A percentile compares a stretch with the other conserved stretches of the same genome.
Evolutionary conservation across 768 basidiomycete species (phyloP).

Genomic region (Brasilioporus rufonigricans): DNA sequence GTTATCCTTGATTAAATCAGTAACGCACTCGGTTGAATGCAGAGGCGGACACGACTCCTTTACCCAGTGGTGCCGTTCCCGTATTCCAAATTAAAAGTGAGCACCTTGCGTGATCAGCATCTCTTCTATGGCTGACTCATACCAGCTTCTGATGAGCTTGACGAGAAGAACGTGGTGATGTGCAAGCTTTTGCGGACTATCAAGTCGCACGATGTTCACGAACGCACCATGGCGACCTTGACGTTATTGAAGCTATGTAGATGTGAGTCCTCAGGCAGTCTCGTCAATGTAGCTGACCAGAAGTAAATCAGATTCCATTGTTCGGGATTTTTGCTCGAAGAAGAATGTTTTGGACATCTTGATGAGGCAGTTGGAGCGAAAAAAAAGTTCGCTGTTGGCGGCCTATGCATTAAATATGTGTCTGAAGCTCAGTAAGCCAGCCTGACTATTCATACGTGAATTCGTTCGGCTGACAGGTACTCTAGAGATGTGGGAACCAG

Average conservation of each 20-base stretch:
- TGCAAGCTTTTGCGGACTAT: neutral
- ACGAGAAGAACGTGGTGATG: neutral
- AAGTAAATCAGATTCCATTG: neutral
- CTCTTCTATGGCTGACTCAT: neutral
- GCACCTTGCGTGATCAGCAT: neutral
- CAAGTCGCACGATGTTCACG: neutral
- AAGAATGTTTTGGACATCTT: neutral
- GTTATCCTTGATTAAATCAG: neutral
- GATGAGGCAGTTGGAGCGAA: neutral
- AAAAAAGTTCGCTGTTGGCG: slow-evolving; percentile 5
- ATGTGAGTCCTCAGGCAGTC: neutral
- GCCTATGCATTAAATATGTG: slow-evolving; percentile 7
- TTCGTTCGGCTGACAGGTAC: neutral
- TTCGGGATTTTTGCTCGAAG: neutral
- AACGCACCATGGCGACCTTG: slow-evolving; percentile 5
- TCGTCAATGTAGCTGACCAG: neutral
- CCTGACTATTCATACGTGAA: neutral
- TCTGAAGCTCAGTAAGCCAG: neutral
- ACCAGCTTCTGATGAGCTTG: neutral
- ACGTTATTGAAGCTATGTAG: slow-evolving; percentile 8
- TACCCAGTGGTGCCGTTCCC: too few relatives aligned
- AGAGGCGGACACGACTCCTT: too few relatives aligned
- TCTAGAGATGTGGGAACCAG: neutral
- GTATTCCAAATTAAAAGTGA: neutral
- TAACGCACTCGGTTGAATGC: too few relatives aligned